phyloP scores from a whole-genome alignment of 106 monocot species.

The Dendrobium chrysotoxum region DNA sequence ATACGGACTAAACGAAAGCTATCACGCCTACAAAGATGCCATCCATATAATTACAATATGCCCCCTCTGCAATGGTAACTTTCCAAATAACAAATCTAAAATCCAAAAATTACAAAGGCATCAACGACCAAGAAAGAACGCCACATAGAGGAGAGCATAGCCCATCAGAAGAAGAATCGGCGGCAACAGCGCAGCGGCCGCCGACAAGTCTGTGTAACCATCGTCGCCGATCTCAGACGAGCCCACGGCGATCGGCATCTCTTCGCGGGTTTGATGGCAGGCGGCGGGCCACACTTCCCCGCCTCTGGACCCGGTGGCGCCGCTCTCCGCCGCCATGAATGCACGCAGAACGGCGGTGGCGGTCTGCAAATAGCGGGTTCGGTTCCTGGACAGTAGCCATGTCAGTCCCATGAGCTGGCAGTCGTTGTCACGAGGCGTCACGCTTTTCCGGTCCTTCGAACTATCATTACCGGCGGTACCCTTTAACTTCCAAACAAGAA shows the following conservation, averaged over 20 bases:
- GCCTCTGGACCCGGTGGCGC: background rate
- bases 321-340: conserved; percentile 37
- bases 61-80: too few relatives aligned
- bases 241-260: conserved; percentile 62
- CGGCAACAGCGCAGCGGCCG: background rate
- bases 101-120: too few relatives aligned
- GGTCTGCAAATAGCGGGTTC: conserved; percentile 58
- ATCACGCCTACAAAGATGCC: too few relatives aligned
- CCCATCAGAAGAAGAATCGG: background rate
- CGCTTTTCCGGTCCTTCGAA: background rate
- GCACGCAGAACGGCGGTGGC: conserved; percentile 54
- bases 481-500: conserved; percentile 26
- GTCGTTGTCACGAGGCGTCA: background rate
- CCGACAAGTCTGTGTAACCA: background rate
- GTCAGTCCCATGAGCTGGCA: conserved; percentile 90
- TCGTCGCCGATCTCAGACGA: conserved; percentile 31
- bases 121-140: too few relatives aligned
- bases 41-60: too few relatives aligned
- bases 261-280: conserved; percentile 36
- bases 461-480: conserved; percentile 2
- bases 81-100: too few relatives aligned
- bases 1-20: too few relatives aligned
- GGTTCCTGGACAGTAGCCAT: conserved; percentile 78
- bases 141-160: background rate
- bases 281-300: conserved; percentile 5